These are phyloP conservation scores for Phytophthora tubulina DNA, from an alignment of 352 stramenopile species.

Conservation along the genomic window DNA sequence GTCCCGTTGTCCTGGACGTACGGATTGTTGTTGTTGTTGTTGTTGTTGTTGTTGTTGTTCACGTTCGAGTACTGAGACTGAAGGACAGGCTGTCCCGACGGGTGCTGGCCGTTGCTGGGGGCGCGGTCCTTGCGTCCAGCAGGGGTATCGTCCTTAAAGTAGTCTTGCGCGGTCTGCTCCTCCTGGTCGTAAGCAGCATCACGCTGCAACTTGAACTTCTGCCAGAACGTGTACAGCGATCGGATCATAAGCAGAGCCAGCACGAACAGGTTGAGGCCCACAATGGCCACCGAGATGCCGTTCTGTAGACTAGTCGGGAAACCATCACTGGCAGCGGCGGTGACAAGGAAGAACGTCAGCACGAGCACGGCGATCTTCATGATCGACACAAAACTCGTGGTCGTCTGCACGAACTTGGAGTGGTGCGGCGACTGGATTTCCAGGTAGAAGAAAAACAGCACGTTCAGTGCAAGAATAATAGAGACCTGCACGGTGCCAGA, in stretches of 20 bases:
- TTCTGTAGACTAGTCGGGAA: slow-evolving; percentile 75
- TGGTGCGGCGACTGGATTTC: slow-evolving; percentile 75
- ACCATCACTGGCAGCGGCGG: slow-evolving; percentile 55
- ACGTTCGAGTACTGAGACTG: slow-evolving; percentile 41
- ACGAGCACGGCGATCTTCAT: slow-evolving; percentile 83
- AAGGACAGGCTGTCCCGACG: slow-evolving; percentile 24
- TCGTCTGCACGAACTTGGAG: slow-evolving; percentile 78
- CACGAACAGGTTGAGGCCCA: slow-evolving; percentile 76
- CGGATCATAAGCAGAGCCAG: slow-evolving; percentile 72
- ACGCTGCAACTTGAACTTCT: slow-evolving; percentile 77
- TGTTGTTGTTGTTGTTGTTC: slow-evolving; percentile 30
- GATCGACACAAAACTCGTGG: slow-evolving; percentile 77
- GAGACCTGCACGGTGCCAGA: slow-evolving; percentile 60
- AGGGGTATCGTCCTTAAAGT: slow-evolving; percentile 74
- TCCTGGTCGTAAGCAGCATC: slow-evolving; percentile 69
- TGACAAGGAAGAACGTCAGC: slow-evolving; percentile 81
- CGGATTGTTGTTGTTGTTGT: slow-evolving; percentile 40
- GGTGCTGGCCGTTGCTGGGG: slow-evolving; percentile 32
- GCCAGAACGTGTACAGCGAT: slow-evolving; percentile 77
- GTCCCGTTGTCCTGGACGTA: slow-evolving; percentile 49
- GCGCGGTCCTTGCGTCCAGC: slow-evolving; percentile 44
- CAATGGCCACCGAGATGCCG: slow-evolving; percentile 73
- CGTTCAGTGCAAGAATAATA: slow-evolving; percentile 63
- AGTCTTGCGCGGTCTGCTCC: slow-evolving; percentile 68
- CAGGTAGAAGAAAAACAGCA: slow-evolving; percentile 82